These are phyloP conservation scores for Cucumis variabilis DNA, from an alignment of 331 rosid genomes.

Conservation along the genomic window DNA sequence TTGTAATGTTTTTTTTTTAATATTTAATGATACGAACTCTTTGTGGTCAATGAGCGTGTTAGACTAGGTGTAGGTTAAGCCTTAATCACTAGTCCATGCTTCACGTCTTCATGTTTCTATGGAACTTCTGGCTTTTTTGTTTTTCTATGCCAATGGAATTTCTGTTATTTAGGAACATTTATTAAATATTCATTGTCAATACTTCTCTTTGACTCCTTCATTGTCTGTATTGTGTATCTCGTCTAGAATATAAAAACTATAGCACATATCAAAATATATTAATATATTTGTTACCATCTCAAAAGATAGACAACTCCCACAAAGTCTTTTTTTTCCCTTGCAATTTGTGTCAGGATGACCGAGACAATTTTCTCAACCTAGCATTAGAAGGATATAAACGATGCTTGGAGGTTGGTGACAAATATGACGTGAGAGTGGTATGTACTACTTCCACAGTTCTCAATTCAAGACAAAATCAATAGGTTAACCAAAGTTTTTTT, in stretches of 20 bases:
- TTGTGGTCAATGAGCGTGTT: no score
- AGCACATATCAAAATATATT: neutral
- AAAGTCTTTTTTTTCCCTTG: neutral
- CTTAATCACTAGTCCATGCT: neutral
- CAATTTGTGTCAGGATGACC: conserved; percentile 72
- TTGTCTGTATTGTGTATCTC: no score
- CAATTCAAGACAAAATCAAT: neutral
- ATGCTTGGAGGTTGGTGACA: conserved; percentile 87
- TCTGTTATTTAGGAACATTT: no score
- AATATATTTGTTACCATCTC: neutral
- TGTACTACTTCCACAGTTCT: conserved; percentile 43
- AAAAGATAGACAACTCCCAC: neutral
- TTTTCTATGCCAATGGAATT: neutral
- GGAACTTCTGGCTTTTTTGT: conserved; percentile 15
- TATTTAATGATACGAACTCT: neutral
- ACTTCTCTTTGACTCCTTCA: no score
- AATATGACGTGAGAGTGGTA: conserved; percentile 97
- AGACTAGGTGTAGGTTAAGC: no score
- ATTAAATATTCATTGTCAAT: no score
- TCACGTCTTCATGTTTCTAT: conserved; percentile 11
- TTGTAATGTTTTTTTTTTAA: neutral
- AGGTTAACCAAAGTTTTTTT: conserved; percentile 14
- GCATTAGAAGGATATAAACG: conserved; percentile 89
- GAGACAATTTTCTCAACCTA: conserved; percentile 83
- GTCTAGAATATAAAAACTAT: neutral